Base-by-base conservation (phyloP, 805 yeast species). In the Saturnispora sanitii region DNA sequence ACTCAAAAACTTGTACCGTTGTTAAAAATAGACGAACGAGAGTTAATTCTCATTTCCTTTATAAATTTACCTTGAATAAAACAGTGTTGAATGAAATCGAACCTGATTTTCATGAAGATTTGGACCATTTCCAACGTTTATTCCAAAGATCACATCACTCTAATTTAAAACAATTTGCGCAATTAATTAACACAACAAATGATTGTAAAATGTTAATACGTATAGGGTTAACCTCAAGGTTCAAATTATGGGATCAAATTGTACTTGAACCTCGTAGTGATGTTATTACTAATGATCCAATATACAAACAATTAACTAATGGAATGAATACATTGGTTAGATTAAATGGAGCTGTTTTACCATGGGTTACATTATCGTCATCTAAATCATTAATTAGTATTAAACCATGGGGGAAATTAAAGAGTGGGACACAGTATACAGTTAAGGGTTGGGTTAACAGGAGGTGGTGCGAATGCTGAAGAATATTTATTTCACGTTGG, bases 211-310 rank as follows among this genome's bases (percentile, higher is more conserved):
- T n/a, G n/a, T n/a, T n/a, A n/a, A n/a, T n/a, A n/a, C n/a, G n/a
- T n/a, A n/a, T n/a, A n/a, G n/a, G n/a, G n/a, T n/a, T n/a, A n/a
- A n/a, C n/a, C n/a, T n/a, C n/a, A 46, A 52, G 28, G 49, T 45
- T 22, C 27, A 12, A 19, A 8, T 13, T 27, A 37, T n/a, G 21
- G 25, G 27, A 29, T 13, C 25, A 15, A 21, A 37, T 26, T n/a
- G n/a, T 76, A 4, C 52, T 77, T 25, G 68, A 71, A 4, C 79
- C 81, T 19, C 59, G 80, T 33, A 43, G 46, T 2, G 82, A 75
- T 35, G 16, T 42, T 13, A 12, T 33, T 13, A 37, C 19, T 18
- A 29, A 37, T 35, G 29, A 32, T 6, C 22, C 41, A 4, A 45
- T 45, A 45, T 40, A 11, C 48, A 47, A 31, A 34, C 50, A 15